Base-by-base conservation (phyloP, 179 eudicot species). In the Silene vulgaris region DNA sequence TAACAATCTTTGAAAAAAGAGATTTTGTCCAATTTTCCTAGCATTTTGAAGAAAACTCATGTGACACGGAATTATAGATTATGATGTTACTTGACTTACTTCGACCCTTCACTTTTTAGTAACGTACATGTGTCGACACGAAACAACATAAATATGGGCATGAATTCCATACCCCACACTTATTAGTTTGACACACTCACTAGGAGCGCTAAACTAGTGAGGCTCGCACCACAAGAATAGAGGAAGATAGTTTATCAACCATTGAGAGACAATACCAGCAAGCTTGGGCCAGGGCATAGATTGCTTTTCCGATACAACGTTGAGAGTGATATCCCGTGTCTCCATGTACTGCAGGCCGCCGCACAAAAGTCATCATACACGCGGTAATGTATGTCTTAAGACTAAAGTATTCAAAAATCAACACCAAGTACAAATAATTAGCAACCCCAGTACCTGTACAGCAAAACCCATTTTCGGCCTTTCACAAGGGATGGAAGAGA, bases 251-350 rank as follows among this genome's bases (percentile, higher is more conserved):
- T 35, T 35, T 4, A 35, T 35, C 3, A 35, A 29, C 4, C 32
- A 29, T 29, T 29, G 37, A 4, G 37, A 32, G 37, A 32, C 65
- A 16, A 35, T 92, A 95, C 99, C 99, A 95, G 91, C 82, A 95
- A 78, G 74, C 95, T 88, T 52, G 81, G 85, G 56, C 99, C 99
- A 75, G 95, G 90, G 78, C 90, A 90, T 29, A 90, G 84, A 81
- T 79, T 65, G 84, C 97, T 95, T 82, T 94, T 92, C 79, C 97
- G 84, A 69, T 95, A 95, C 5, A 95, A 87, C 23, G 97, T 92
- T 71, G 93, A 85, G 65, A 95, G 93, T 40, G 99, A 92, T 80
- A 95, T 90, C 1, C 99, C 99, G 80, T 95, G 96, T 84, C 87
- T 89, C 97, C 97, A 89, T 40, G 99, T 95, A 79, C 99, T 94